Evolutionary conservation across 2,329 filamentous ascomycete genomes (phyloP), one percentile per base, ranked within the genome.

Genomic region (Polychaeton citri): DNA sequence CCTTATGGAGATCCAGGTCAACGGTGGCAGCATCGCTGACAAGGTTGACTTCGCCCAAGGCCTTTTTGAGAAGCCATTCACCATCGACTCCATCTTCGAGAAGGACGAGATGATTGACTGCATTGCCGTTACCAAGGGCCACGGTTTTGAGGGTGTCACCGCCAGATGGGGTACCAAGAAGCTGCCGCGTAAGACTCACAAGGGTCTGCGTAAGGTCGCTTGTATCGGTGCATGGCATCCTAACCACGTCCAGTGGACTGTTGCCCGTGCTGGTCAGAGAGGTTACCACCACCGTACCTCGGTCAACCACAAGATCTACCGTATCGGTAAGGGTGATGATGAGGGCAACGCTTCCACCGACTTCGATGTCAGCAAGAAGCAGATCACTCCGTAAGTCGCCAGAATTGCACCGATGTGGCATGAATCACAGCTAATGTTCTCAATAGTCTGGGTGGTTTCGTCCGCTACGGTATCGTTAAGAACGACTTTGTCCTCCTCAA

Each of bases 211-310:
- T 63, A 98, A 98, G 83, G 88, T 98, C 58, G 90, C 90, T 63
- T 98, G 90, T 94, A 98, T 98, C 68, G 90, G 90, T 83, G 90
- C 90, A 59, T 98, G 90, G 90, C 90, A 98, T 76, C 90, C 90
- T 63, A 86, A 83, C 69, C 90, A 98, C 85, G 90, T 98, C 69
- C 90, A 98, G 76, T 98, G 90, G 90, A 98, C 90, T 66, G 90
- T 98, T 74, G 90, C 88, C 64, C 90, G 90, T 82, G 90, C 90
- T 51, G 90, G 90, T 94, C 90, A 98, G 74, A 78, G 79, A 69
- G 90, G 90, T 76, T 98, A 98, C 81, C 90, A 98, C 69, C 90
- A 98, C 75, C 87, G 90, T 81, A 98, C 90, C 62, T 96, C 90
- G 48, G 83, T 90, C 74, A 98, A 98, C 83, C 90, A 98, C 85